Evolutionary conservation across 441 rosid species (phyloP).

Genomic region (Melastoma candidum): DNA sequence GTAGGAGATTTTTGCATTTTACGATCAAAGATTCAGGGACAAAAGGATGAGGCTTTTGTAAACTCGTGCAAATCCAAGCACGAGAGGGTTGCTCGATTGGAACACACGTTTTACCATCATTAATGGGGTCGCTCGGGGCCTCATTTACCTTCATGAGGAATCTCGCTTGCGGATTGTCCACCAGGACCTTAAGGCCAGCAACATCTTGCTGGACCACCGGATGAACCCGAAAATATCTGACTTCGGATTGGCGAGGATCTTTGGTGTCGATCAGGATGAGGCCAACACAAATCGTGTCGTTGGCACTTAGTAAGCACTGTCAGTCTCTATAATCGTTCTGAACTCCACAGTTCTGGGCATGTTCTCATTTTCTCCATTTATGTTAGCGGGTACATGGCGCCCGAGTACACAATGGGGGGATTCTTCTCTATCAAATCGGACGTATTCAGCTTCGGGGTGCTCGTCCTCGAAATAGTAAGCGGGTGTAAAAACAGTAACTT

Average conservation of each 20-base stretch:
- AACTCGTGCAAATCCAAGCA: constrained; percentile 24
- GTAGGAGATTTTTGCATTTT: constrained; percentile 11
- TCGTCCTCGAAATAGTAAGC: no score
- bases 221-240: constrained; percentile 19
- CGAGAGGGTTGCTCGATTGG: constrained; percentile 28
- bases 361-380: no score
- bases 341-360: no score
- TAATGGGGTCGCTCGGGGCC: constrained; percentile 9
- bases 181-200: constrained; percentile 15
- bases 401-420: no score
- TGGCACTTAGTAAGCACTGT: constrained; percentile 15
- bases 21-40: no score
- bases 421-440: no score
- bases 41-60: no score
- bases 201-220: constrained; percentile 9
- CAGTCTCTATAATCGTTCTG: background rate
- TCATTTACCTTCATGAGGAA: constrained; percentile 15
- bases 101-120: constrained; percentile 28
- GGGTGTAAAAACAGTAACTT: no score
- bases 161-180: constrained; percentile 10
- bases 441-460: no score
- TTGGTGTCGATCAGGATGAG: constrained; percentile 6
- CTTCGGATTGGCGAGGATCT: constrained; percentile 16
- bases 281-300: constrained; percentile 9
- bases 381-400: no score